Conservation (phyloP, 495 filamentous ascomycete genomes). For the Chaetomidium leptoderma region DNA sequence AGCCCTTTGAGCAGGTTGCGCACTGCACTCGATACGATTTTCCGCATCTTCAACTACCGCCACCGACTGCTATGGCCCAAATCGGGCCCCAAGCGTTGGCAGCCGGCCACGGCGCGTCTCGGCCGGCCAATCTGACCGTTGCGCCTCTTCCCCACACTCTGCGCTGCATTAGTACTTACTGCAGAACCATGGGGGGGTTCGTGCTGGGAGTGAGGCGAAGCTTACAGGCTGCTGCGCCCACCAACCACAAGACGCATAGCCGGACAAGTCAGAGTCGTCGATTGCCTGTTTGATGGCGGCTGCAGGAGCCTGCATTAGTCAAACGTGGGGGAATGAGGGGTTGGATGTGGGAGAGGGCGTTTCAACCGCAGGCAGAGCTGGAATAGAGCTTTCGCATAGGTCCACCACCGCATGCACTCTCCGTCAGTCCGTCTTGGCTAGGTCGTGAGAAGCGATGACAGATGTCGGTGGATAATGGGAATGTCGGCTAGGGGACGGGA, state of each 20-base stretch:
- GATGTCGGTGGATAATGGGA: slow-evolving; percentile 11
- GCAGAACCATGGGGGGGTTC: neutral
- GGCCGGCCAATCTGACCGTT: neutral
- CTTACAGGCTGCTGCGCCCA: neutral
- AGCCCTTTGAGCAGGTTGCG: too few relatives aligned
- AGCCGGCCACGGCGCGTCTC: too few relatives aligned
- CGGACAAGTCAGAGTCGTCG: neutral
- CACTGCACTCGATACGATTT: too few relatives aligned
- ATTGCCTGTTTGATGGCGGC: slow-evolving; percentile 13
- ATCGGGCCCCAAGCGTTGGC: too few relatives aligned
- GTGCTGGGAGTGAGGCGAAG: slow-evolving; percentile 1
- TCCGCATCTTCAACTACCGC: too few relatives aligned
- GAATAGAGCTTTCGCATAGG: slow-evolving; percentile 17
- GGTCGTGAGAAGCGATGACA: slow-evolving; percentile 12
- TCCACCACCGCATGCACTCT: slow-evolving; percentile 5
- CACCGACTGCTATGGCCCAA: too few relatives aligned
- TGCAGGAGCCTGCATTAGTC: slow-evolving; percentile 34
- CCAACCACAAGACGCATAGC: slow-evolving; percentile 15
- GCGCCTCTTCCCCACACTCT: slow-evolving; percentile 4
- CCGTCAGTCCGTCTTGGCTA: slow-evolving; percentile 9
- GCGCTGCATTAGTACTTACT: neutral
- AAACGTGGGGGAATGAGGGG: slow-evolving; percentile 38
- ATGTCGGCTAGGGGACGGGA: neutral
- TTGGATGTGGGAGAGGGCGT: slow-evolving; percentile 12
- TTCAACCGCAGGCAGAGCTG: slow-evolving; percentile 1